phyloP scores from a whole-genome alignment of 2,329 filamentous ascomycete species.

The Colletotrichum melonis region DNA sequence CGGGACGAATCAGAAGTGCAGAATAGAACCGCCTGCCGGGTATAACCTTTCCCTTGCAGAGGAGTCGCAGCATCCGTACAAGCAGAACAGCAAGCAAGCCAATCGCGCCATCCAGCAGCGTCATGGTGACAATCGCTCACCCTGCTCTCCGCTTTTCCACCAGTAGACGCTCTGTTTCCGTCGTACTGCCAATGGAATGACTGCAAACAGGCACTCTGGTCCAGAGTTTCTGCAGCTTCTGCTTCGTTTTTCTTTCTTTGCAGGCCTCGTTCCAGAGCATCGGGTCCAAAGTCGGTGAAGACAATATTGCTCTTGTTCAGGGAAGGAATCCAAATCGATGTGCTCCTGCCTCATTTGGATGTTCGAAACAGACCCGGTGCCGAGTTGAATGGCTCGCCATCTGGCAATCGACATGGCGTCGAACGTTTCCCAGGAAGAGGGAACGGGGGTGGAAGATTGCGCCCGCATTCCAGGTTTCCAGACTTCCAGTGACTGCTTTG shows the following conservation, averaged over 20 bases:
- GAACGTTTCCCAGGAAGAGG: neutral
- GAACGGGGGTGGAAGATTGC: neutral
- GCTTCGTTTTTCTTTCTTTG: slow-evolving; percentile 14
- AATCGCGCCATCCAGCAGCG: slow-evolving; percentile 1
- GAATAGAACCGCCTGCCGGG: slow-evolving; percentile 31
- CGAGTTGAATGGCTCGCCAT: slow-evolving; percentile 3
- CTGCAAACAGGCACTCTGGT: neutral
- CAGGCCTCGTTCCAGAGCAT: slow-evolving; percentile 27
- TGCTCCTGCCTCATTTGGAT: slow-evolving; percentile 31
- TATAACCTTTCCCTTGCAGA: slow-evolving; percentile 30
- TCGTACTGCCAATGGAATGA: neutral
- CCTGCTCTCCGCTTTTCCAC: slow-evolving; percentile 21
- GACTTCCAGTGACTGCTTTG: neutral
- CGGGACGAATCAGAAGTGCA: slow-evolving; percentile 33
- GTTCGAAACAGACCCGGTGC: slow-evolving; percentile 2
- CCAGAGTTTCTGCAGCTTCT: slow-evolving; percentile 17
- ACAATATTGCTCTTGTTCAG: slow-evolving; percentile 11
- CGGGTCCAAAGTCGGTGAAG: slow-evolving; percentile 35
- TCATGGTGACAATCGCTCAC: neutral
- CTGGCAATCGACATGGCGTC: neutral
- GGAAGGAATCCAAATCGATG: slow-evolving; percentile 5
- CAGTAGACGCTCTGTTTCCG: slow-evolving; percentile 13
- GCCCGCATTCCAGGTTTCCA: slow-evolving; percentile 14
- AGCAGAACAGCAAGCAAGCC: neutral
- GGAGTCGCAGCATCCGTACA: slow-evolving; percentile 12